Percentiles rank a stretch among this genome's conserved stretches.
These are phyloP conservation scores for Pythium monospermum DNA, from an alignment of 352 stramenopile species.

Conservation along the genomic window DNA sequence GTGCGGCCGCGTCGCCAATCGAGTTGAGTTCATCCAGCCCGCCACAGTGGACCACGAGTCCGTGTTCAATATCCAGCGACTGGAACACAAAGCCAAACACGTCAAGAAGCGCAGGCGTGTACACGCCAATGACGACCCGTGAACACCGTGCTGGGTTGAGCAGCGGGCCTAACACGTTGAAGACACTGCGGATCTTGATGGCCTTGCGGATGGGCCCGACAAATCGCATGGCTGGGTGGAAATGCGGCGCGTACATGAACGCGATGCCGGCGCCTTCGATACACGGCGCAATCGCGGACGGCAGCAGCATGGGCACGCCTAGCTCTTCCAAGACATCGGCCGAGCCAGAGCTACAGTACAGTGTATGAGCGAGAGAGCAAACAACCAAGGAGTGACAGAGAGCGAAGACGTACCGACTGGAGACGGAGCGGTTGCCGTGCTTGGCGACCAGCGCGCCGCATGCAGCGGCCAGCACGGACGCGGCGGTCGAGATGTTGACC, in stretches of 20 bases:
- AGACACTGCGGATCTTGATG: slow-evolving; percentile 94
- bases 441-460: slow-evolving; percentile 95
- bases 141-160: slow-evolving; percentile 95
- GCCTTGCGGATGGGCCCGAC: slow-evolving; percentile 95
- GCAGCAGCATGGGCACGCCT: slow-evolving; percentile 93
- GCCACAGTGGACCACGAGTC: slow-evolving; percentile 96
- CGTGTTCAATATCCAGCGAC: slow-evolving; percentile 94
- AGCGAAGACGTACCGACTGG: slow-evolving; percentile 58
- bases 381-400: not conserved
- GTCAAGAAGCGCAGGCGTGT: slow-evolving; percentile 90
- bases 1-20: slow-evolving; percentile 83
- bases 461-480: slow-evolving; percentile 92
- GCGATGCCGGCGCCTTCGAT: slow-evolving; percentile 91
- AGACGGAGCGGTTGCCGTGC: slow-evolving; percentile 96
- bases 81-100: slow-evolving; percentile 81
- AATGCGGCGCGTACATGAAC: slow-evolving; percentile 98
- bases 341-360: slow-evolving; percentile 71
- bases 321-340: slow-evolving; percentile 97
- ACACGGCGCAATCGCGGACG: slow-evolving; percentile 89
- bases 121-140: slow-evolving; percentile 97
- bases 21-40: slow-evolving; percentile 99
- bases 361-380: not conserved
- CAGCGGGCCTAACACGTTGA: slow-evolving; percentile 98
- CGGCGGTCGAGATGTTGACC: slow-evolving; percentile 97
- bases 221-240: slow-evolving; percentile 95